phyloP scores from a whole-genome alignment of 2,329 filamentous ascomycete genomes.

The Xylaria sp. region DNA sequence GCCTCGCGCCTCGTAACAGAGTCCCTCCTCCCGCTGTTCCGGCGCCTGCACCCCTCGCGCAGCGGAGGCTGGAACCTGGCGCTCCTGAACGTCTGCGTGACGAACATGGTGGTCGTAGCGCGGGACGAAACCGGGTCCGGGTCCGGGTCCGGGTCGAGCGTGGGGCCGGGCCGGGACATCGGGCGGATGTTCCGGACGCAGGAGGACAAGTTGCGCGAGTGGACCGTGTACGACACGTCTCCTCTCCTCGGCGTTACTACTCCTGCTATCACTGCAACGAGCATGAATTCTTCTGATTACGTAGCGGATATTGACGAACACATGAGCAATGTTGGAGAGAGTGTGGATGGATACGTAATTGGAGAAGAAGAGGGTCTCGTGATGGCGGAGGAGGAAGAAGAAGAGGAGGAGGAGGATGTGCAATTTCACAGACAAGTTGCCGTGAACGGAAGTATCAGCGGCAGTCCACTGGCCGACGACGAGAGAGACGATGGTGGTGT shows the following conservation, averaged over 20 bases:
- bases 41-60: constrained; percentile 74
- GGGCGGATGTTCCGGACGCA: constrained; percentile 83
- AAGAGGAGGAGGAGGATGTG: neutral
- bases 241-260: neutral
- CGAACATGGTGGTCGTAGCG: constrained; percentile 75
- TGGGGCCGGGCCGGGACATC: constrained; percentile 81
- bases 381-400: neutral
- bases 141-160: constrained; percentile 48
- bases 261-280: neutral
- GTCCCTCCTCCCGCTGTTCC: constrained; percentile 75
- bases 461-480: constrained; percentile 19
- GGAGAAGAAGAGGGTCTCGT: neutral
- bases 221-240: constrained; percentile 63
- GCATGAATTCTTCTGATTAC: neutral
- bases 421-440: neutral
- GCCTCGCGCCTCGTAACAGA: constrained; percentile 77
- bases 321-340: neutral
- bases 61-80: constrained; percentile 79
- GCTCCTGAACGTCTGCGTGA: constrained; percentile 86
- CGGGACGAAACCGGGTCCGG: constrained; percentile 56
- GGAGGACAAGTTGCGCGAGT: constrained; percentile 74
- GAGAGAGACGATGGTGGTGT: constrained; percentile 19
- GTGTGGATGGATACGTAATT: neutral
- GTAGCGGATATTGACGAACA: no score
- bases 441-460: neutral